A percentile compares a stretch with the other conserved stretches of the same genome.
These are phyloP conservation scores for Coemansia sp. DNA, from an alignment of 192 early-diverging fungal species.

Conservation along the genomic window DNA sequence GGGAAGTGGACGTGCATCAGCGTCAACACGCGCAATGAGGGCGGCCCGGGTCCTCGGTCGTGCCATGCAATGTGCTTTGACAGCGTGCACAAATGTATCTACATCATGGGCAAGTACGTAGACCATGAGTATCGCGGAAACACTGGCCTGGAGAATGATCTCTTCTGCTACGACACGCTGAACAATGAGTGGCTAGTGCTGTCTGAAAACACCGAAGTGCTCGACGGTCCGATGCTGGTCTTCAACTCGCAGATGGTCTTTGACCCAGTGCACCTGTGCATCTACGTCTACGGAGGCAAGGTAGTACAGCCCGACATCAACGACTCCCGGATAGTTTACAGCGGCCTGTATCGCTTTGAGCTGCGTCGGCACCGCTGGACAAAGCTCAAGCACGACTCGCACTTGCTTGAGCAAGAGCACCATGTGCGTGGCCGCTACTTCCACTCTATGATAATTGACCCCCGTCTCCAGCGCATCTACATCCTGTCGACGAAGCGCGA, in stretches of 20 bases:
- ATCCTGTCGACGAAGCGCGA: conserved; percentile 89
- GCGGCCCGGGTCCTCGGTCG: conserved; percentile 83
- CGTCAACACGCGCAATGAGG: conserved; percentile 68
- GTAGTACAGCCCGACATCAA: conserved; percentile 63
- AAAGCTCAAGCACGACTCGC: conserved; percentile 66
- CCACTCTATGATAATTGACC: conserved; percentile 87
- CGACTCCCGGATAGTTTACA: conserved; percentile 65
- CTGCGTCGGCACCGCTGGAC: conserved; percentile 70
- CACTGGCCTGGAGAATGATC: conserved; percentile 74
- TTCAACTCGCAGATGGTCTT: conserved; percentile 95
- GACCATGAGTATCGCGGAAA: conserved; percentile 70
- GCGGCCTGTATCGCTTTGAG: conserved; percentile 84
- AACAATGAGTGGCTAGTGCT: conserved; percentile 68
- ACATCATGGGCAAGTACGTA: conserved; percentile 86
- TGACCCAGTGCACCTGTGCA: conserved; percentile 61
- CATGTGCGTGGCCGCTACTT: conserved; percentile 84
- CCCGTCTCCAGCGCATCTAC: conserved; percentile 68
- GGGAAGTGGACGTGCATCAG: conserved; percentile 76
- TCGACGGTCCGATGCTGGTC: conserved; percentile 83
- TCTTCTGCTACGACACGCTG: conserved; percentile 84
- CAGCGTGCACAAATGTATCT: conserved; percentile 68
- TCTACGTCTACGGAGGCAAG: conserved; percentile 93
- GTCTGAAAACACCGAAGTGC: conserved; percentile 73
- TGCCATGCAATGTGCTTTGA: conserved; percentile 94
- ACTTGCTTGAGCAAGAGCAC: conserved; percentile 50